phyloP scores from a whole-genome alignment of 2,329 filamentous ascomycete genomes.

The Colletotrichum acutatum region DNA sequence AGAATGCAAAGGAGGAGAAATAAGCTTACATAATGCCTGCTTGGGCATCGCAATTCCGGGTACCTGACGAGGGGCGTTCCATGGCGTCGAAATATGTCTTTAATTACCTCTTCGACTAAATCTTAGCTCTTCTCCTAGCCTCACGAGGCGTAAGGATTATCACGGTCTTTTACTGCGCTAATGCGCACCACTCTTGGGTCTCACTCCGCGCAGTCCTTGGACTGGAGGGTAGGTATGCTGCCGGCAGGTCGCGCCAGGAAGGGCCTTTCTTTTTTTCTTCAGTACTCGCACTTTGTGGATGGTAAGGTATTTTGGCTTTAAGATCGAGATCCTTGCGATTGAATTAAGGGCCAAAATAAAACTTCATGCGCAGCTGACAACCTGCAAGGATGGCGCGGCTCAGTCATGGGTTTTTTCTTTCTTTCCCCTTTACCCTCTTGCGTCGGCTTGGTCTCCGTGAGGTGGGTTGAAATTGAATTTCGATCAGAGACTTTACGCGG shows the following conservation, averaged over 20 bases:
- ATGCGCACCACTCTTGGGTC: background rate
- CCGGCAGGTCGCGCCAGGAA: background rate
- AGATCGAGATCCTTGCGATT: conserved; percentile 17
- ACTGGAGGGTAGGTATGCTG: too few relatives aligned
- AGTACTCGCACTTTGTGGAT: background rate
- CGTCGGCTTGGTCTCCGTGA: background rate
- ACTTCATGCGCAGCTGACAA: conserved; percentile 22
- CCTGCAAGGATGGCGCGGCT: conserved; percentile 30
- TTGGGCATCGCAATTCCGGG: conserved; percentile 14
- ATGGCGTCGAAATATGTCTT: conserved; percentile 13
- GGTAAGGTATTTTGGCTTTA: background rate
- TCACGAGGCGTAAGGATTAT: background rate
- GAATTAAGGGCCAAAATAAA: conserved; percentile 16
- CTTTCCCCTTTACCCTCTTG: background rate
- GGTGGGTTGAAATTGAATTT: conserved; percentile 29
- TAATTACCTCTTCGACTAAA: background rate
- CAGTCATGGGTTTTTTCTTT: background rate
- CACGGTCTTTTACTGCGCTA: background rate
- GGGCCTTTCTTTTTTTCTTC: background rate
- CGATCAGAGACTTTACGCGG: conserved; percentile 12
- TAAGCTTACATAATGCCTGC: conserved; percentile 10
- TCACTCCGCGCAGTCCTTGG: background rate
- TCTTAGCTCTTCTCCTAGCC: conserved; percentile 2
- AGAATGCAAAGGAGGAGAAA: background rate
- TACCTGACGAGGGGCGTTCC: conserved; percentile 29